Base-by-base conservation (phyloP, 2,329 filamentous ascomycete genomes). In the Chaetomium strumarium region DNA sequence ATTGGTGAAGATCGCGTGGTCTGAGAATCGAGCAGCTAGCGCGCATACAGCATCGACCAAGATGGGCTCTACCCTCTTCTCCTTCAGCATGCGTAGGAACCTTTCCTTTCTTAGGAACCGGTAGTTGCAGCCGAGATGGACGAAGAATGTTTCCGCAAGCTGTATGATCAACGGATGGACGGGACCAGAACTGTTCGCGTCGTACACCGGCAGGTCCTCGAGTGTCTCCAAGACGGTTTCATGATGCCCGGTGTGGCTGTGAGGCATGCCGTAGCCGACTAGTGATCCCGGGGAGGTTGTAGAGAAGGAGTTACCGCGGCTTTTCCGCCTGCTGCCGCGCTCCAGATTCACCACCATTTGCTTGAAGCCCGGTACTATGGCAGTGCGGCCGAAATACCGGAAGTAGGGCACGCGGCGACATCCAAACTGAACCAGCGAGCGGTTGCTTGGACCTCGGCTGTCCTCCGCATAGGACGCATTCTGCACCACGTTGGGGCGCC, bases 351-450 rank as follows among this genome's bases (percentile, higher is more conserved):
- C 84, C 24, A 95, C 88, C 88, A 95, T 95, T 67, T 95, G 89
- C 69, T 95, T 95, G 72, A 90, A 95, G 19, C 90, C 90, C 1
- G 90, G 90, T 48, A 93, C 88, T 63, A 95, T 95, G 57, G 90
- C 90, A 1, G 90, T 95, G 0, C 89, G 88, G 0, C 90, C 90
- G 65, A 95, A 93, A 68, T 93, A 95, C 55, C 90, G 78, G 63
- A 95, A 95, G 66, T 93, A 96, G 0, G 90, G 90, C 58, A 95
- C 88, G 49, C 85, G 79, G 63, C 86, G 74, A 55, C 79, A 74
- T 66, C 79, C 75, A 30, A 79, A 72, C 46, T 75, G 68, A 11
- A 71, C 62, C 1, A 76, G 75, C 19, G 76, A 79, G 29, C 68
- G 69, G 50, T 67, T 68, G 50, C 64, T 65, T 0, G 68, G 66